phyloP scores from a whole-genome alignment of 768 basidiomycete genomes.

The Podaxis mareebaensis region DNA sequence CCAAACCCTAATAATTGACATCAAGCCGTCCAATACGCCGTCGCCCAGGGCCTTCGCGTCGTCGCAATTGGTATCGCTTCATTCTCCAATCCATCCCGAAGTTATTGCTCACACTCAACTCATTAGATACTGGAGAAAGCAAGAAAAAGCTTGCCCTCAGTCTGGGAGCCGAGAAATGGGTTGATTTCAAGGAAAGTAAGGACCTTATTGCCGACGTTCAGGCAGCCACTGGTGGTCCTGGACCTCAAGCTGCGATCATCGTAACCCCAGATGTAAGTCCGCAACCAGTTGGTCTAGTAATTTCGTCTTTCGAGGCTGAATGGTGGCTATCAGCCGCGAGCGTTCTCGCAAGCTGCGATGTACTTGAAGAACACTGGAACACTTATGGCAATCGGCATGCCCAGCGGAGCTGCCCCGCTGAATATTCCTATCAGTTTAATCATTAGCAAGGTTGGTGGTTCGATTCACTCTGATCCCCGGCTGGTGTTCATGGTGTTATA shows the following conservation, averaged over 20 bases:
- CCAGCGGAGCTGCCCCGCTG: slow-evolving; percentile 55
- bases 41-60: slow-evolving; percentile 75
- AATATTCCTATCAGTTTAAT: slow-evolving; percentile 2
- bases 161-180: slow-evolving; percentile 74
- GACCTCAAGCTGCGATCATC: slow-evolving; percentile 71
- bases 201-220: slow-evolving; percentile 70
- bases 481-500: slow-evolving; percentile 28
- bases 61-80: slow-evolving; percentile 60
- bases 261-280: slow-evolving; percentile 44
- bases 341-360: slow-evolving; percentile 59
- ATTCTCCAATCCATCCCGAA: not conserved
- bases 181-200: slow-evolving; percentile 73
- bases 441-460: not conserved
- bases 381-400: slow-evolving; percentile 79
- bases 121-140: slow-evolving; percentile 67
- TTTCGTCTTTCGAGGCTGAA: too few relatives aligned
- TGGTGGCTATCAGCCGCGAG: slow-evolving; percentile 27
- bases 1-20: too few relatives aligned
- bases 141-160: slow-evolving; percentile 60
- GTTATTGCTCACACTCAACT: not conserved
- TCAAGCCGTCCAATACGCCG: slow-evolving; percentile 77
- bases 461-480: not conserved
- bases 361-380: slow-evolving; percentile 75
- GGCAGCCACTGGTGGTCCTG: slow-evolving; percentile 60
- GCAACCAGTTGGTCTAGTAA: too few relatives aligned